phyloP scores from a whole-genome alignment of 345 rosid genomes.

The Camelina sativa region DNA sequence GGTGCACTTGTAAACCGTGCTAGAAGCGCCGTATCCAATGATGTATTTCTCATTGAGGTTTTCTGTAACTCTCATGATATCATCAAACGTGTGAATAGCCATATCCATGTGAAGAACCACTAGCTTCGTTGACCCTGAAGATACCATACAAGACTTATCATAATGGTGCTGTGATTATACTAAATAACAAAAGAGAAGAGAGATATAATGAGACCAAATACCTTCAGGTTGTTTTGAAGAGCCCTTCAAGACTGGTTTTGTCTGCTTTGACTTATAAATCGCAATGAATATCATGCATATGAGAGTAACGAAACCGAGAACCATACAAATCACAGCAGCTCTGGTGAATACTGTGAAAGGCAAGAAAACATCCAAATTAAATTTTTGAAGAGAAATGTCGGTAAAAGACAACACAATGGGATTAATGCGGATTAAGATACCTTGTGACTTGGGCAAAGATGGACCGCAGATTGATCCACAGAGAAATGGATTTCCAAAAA shows the following conservation, averaged over 20 bases:
- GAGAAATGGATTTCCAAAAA: conserved; percentile 71
- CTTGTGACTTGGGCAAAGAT: conserved; percentile 55
- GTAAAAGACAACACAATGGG: conserved; percentile 2
- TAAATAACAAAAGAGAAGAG: background rate
- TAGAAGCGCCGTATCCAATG: conserved; percentile 88
- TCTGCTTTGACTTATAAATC: conserved; percentile 72
- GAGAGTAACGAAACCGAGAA: conserved; percentile 63
- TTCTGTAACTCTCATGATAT: conserved; percentile 89
- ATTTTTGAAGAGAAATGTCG: background rate
- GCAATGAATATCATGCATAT: conserved; percentile 58
- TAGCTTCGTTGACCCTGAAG: conserved; percentile 78
- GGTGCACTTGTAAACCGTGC: conserved; percentile 86
- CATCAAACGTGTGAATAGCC: conserved; percentile 92
- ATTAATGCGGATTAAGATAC: conserved; percentile 39
- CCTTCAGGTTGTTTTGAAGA: conserved; percentile 55
- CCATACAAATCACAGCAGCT: conserved; percentile 64
- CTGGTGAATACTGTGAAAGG: conserved; percentile 58
- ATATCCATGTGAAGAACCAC: conserved; percentile 98
- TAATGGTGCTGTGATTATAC: background rate
- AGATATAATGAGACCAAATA: conserved; percentile 12
- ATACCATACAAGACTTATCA: background rate
- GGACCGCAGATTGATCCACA: conserved; percentile 84
- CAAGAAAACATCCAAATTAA: background rate
- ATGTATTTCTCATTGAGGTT: conserved; percentile 79
- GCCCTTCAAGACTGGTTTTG: conserved; percentile 44